Evolutionary conservation across 257 asterid genomes (phyloP), one percentile per base, ranked within the genome.

Genomic region (Ajuga chamaepitys): DNA sequence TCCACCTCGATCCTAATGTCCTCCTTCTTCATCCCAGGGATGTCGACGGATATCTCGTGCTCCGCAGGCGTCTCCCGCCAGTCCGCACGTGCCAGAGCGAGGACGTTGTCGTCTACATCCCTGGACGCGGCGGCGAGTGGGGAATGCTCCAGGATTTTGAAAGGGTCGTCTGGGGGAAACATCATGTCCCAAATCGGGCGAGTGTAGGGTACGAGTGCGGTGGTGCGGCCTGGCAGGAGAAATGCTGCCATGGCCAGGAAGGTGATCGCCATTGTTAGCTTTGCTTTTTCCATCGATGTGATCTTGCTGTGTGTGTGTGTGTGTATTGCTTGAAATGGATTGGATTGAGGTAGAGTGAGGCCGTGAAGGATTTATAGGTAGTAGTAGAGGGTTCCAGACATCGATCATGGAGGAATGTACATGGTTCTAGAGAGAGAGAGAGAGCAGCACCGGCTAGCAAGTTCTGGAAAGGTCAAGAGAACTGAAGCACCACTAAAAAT

Each of bases 11-110:
- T 80, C 71, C 73, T 88, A 4, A 88, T 41, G 1, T 88, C 95
- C 10, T 83, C 95, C 78, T 14, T 84, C 69, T 53, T 83, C 79
- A 88, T 83, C 63, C 96, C 95, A 9, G 96, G 96, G 8, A 91
- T 30, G 22, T 91, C 98, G 3, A 88, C 67, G 0, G 86, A 41
- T 13, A 91, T 86, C 50, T 80, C 52, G 68, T 91, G 98, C 46
- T 77, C 85, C 28, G 67, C 47, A 3, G 82, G 51, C 0, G 95
- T 84, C 66, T 91, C 98, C 75, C 86, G 67, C 98, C 96, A 88
- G 74, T 91, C 94, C 0, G 94, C 86, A 12, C 90, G 94, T 0
- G 87, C 87, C 30, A 78, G 75, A 0, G 82, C 79, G 16, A 78
- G 10, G 5, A 68, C 67, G 38, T 0, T 24, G 50, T 67, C 73